Evolutionary conservation across 179 eudicot genomes (phyloP).

Genomic region (Silene noctiflora): DNA sequence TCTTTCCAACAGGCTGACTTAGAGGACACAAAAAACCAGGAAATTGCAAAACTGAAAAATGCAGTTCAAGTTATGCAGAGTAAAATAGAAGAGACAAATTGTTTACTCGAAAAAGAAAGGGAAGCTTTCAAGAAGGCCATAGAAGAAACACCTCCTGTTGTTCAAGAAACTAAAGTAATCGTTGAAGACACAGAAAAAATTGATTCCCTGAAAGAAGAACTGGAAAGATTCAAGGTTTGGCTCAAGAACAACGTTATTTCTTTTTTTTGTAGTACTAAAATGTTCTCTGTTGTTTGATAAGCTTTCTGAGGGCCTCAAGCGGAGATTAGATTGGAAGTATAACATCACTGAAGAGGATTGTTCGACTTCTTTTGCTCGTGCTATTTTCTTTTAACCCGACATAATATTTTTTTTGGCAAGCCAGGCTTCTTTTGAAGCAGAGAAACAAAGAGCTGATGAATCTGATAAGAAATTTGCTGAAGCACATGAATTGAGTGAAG

Average conservation of each 20-base stretch:
- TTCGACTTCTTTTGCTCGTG: neutral
- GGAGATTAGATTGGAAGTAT: neutral
- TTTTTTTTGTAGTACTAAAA: neutral
- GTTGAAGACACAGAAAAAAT: constrained; percentile 83
- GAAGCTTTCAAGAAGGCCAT: constrained; percentile 76
- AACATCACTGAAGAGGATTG: neutral
- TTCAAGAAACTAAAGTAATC: constrained; percentile 77
- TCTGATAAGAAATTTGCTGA: constrained; percentile 52
- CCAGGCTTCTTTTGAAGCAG: constrained; percentile 59
- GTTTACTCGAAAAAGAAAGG: constrained; percentile 64
- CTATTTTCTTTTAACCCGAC: neutral
- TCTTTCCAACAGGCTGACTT: constrained; percentile 63
- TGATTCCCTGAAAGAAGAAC: constrained; percentile 56
- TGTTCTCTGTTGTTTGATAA: neutral
- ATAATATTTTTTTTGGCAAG: constrained; percentile 11
- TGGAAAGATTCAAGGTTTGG: constrained; percentile 62
- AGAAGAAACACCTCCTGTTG: constrained; percentile 86
- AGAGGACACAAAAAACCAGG: constrained; percentile 89
- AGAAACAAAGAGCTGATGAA: constrained; percentile 59
- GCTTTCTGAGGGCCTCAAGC: neutral
- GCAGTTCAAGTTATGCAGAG: constrained; percentile 59
- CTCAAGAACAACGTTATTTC: constrained; percentile 8
- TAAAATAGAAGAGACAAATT: constrained; percentile 66
- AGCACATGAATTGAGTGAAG: constrained; percentile 51
- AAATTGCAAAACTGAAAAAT: constrained; percentile 61